Evolutionary conservation across 106 monocot species (phyloP), one percentile per base, ranked within the genome.

Genomic region (Dendrobium officinale): DNA sequence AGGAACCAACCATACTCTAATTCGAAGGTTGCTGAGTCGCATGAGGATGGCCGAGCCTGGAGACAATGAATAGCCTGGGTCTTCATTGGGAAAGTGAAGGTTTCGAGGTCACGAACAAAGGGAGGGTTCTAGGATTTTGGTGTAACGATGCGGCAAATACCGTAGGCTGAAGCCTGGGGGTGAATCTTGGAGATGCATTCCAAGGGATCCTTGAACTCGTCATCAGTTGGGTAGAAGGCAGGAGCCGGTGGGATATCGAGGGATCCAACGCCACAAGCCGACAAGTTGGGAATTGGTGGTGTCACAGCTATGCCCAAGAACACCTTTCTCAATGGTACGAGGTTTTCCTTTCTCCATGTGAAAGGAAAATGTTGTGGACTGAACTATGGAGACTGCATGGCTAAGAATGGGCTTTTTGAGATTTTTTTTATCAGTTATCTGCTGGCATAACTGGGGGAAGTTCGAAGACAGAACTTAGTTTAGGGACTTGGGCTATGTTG

Each of bases 131-230:
- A 95, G 0, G 90, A 87, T 54, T 80, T 73, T n/a, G 95, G 95
- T 4, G 92, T 92, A 2, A 92, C 92, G 80, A 95, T 92, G 66
- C 88, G 83, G 79, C 92, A 95, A 74, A 95, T 90, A 29, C 95
- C 90, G 67, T 86, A 92, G 29, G 72, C 88, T 79, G 92, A 90
- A 3, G 95, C 95, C 17, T 82, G 76, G 2, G 90, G 92, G 0
- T 92, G 88, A 78, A 95, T 95, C 44, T 82, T 83, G 66, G 58
- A 24, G 83, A 95, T 90, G 79, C 72, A 95, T 0, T 55, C 81
- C n/a, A 95, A 51, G 1, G 92, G 95, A 49, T 90, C 82, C 41
- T n/a, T 42, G 80, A 95, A 95, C 41, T 95, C 95, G 6, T 82
- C 88, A 45, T 85, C 88, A 0, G 88, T 84, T 54, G 92, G 95